phyloP scores from a whole-genome alignment of 1,139 yeast species.

The Meyerozyma guilliermondii region DNA sequence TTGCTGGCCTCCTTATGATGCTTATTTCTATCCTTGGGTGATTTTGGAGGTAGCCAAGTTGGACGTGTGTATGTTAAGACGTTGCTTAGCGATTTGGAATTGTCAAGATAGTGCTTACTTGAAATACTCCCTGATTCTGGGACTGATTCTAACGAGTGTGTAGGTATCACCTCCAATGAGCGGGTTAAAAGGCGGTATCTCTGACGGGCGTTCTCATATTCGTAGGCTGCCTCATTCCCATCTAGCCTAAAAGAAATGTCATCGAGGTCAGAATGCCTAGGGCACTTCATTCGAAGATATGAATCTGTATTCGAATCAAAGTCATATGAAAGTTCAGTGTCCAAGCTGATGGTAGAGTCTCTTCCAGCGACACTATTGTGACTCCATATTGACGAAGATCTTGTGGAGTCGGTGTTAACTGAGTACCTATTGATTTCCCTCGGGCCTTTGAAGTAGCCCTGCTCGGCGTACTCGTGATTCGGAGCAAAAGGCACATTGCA shows the following conservation, averaged over 20 bases:
- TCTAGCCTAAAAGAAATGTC: neutral
- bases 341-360: conserved; percentile 3
- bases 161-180: conserved; percentile 15
- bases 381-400: conserved; percentile 41
- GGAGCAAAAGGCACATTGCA: conserved; percentile 59
- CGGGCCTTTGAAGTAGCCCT: neutral
- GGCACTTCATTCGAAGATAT: neutral
- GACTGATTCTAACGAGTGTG: neutral
- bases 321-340: neutral
- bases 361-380: conserved; percentile 13
- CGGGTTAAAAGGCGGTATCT: conserved; percentile 25
- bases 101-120: neutral
- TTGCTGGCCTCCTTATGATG: conserved; percentile 54
- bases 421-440: conserved; percentile 6
- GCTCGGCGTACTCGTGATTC: neutral
- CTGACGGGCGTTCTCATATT: conserved; percentile 34
- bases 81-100: neutral
- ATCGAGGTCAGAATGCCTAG: neutral
- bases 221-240: conserved; percentile 27
- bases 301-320: neutral
- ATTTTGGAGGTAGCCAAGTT: conserved; percentile 63
- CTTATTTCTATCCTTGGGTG: conserved; percentile 44
- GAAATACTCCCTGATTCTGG: neutral
- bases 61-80: conserved; percentile 51
- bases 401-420: conserved; percentile 29